phyloP scores from a whole-genome alignment of 2,329 filamentous ascomycete species.

The Ophiostoma quercus region DNA sequence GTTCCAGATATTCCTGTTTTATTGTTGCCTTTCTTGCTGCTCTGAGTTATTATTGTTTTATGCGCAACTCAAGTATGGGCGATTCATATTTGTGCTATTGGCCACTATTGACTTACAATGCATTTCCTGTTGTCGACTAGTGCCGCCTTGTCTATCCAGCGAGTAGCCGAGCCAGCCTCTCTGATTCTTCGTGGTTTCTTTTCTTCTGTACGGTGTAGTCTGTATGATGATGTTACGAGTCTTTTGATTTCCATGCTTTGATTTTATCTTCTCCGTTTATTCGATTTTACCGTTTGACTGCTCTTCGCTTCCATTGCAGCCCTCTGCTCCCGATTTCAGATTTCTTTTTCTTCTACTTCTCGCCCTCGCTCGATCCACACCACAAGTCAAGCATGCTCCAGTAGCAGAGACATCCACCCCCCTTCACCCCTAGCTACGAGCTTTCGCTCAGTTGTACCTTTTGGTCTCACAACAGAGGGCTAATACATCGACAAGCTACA shows the following conservation, averaged over 20 bases:
- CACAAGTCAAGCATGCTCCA: background rate
- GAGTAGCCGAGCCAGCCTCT: background rate
- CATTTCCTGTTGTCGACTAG: background rate
- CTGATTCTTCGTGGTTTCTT: background rate
- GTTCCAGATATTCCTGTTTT: background rate
- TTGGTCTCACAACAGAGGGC: background rate
- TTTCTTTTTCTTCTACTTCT: slow-evolving; percentile 13
- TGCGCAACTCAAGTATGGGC: background rate
- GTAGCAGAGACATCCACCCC: slow-evolving; percentile 15
- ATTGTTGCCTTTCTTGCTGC: background rate
- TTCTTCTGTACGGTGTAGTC: background rate
- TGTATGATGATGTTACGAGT: background rate
- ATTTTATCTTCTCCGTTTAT: background rate
- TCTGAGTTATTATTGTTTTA: background rate
- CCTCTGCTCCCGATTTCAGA: background rate
- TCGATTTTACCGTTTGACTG: background rate
- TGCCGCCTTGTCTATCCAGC: background rate
- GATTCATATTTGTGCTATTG: background rate
- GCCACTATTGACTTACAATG: slow-evolving; percentile 5
- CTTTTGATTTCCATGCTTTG: background rate
- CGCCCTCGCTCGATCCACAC: slow-evolving; percentile 9
- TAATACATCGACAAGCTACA: background rate
- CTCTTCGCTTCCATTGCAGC: background rate
- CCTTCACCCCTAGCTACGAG: slow-evolving; percentile 18
- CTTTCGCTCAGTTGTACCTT: background rate